Base-by-base conservation (phyloP, 371 early-diverging fungal genomes). In the Syncephalastrum sp. region DNA sequence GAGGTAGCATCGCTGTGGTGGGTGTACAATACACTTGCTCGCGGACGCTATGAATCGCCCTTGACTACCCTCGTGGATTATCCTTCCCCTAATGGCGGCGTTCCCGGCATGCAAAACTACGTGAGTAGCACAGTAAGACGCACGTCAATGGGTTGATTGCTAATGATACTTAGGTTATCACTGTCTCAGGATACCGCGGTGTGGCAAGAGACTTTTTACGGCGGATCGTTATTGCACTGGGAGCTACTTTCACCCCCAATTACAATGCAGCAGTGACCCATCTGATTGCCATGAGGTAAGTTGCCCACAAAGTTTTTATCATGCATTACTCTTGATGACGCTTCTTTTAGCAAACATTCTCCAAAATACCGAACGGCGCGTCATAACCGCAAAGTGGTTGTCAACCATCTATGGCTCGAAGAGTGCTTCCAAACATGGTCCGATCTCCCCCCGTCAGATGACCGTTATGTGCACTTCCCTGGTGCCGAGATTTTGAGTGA, bases 391-490 rank as follows among this genome's bases (percentile, higher is more conserved):
- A 65, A 90, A 4, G 65, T 79, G 15, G 68, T 89, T 3, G 85
- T 93, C n/a, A 94, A 94, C 66, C 95, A 95, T 69, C 50, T 92
- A 8, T 95, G 95, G 95, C 65, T 95, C 0, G 94, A 95, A 68
- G 91, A 90, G 25, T 82, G 86, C 54, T 88, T 72, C 61, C 77
- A 78, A 45, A 58, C 69, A 17, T 89, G 88, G 88, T 56, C 64
- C 38, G 55, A 72, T 25, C 72, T 82, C 54, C 70, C 83, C 21
- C 70, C 75, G 16, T 73, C 72, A n/a, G 79, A 86, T 47, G 72
- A 65, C 24, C 76, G 74, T 16, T 90, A 84, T 53, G 71, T 63
- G 0, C 65, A 78, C 47, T 84, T 83, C 47, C 81, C 84, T n/a
- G 62, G 54, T 2, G 57, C 59, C 24, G 54, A 52, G 13, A 56